Evolutionary conservation across 768 basidiomycete genomes (phyloP).

Genomic region (Boletus coccyginus): DNA sequence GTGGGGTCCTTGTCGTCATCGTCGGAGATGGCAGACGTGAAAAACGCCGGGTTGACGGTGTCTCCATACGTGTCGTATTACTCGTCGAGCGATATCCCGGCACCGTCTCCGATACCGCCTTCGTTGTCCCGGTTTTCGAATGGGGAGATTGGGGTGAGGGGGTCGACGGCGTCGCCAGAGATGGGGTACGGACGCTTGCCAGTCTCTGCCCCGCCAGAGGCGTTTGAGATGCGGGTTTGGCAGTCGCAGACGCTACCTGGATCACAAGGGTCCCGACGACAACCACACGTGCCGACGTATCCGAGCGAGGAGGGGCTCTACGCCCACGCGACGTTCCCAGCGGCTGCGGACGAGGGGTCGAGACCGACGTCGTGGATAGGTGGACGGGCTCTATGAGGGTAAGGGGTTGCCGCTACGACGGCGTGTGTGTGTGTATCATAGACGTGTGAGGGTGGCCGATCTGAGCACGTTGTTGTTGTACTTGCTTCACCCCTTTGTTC

Average conservation of each 20-base stretch:
- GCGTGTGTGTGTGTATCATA: conserved; percentile 17
- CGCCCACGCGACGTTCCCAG: too few relatives aligned
- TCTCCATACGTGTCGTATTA: conserved; percentile 58
- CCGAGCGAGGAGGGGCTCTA: not conserved
- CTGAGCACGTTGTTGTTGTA: conserved; percentile 25
- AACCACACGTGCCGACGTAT: not conserved
- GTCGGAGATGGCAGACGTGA: conserved; percentile 4
- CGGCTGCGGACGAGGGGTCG: not conserved
- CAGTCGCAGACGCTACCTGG: not conserved
- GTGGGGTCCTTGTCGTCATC: conserved; percentile 1
- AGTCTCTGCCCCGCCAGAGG: conserved; percentile 18
- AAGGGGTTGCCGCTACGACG: too few relatives aligned
- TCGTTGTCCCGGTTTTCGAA: conserved; percentile 45
- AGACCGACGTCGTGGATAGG: conserved; percentile 18
- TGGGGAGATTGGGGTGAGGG: conserved; percentile 39
- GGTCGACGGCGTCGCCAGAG: conserved; percentile 7
- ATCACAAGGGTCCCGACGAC: not conserved
- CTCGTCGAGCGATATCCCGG: conserved; percentile 49
- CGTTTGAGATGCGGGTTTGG: conserved; percentile 41
- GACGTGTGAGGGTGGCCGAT: conserved; percentile 1
- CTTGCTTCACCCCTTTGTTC: conserved; percentile 13
- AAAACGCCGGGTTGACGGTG: conserved; percentile 32
- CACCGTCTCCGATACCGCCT: conserved; percentile 57
- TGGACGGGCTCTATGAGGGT: conserved; percentile 13
- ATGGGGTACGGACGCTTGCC: conserved; percentile 1